A percentile compares a stretch with the other conserved stretches of the same genome.
phyloP scores from a whole-genome alignment of 352 stramenopile species.

The Blastocystis sp. region DNA sequence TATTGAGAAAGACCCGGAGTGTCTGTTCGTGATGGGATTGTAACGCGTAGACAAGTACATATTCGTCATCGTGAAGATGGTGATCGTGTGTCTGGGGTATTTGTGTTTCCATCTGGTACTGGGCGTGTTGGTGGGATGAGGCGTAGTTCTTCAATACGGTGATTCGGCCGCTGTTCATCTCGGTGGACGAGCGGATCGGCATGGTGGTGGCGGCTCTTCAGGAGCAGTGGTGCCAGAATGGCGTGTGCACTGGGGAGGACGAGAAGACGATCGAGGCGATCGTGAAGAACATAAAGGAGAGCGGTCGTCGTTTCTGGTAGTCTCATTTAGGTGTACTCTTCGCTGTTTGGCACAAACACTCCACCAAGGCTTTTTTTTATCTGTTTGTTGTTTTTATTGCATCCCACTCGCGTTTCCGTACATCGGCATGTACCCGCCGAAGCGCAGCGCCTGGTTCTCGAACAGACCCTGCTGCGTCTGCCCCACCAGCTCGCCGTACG shows the following conservation, averaged over 20 bases:
- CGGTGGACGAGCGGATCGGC: constrained; percentile 28
- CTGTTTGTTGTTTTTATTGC: constrained; percentile 21
- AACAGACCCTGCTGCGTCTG: not conserved
- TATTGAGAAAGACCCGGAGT: constrained; percentile 33
- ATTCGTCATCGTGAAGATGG: not conserved
- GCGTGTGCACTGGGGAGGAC: constrained; percentile 13
- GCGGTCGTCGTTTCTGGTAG: constrained; percentile 41
- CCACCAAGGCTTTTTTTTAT: not conserved
- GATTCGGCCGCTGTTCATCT: constrained; percentile 34
- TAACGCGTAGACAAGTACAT: constrained; percentile 14
- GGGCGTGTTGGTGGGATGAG: not conserved
- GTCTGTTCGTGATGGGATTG: not conserved
- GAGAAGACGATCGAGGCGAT: constrained; percentile 50
- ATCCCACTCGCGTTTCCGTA: not conserved
- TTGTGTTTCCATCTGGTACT: constrained; percentile 21
- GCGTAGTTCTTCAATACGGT: constrained; percentile 28
- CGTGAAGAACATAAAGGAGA: constrained; percentile 56
- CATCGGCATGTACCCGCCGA: not conserved
- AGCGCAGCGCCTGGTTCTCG: not conserved
- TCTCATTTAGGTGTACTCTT: constrained; percentile 60
- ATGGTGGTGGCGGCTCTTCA: constrained; percentile 23
- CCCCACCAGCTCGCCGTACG: constrained; percentile 75
- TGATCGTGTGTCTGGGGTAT: not conserved
- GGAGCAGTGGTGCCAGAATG: constrained; percentile 30
- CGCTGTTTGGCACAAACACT: constrained; percentile 32